phyloP scores from a whole-genome alignment of 2,329 filamentous ascomycete genomes.

The Fusarium nurragi region DNA sequence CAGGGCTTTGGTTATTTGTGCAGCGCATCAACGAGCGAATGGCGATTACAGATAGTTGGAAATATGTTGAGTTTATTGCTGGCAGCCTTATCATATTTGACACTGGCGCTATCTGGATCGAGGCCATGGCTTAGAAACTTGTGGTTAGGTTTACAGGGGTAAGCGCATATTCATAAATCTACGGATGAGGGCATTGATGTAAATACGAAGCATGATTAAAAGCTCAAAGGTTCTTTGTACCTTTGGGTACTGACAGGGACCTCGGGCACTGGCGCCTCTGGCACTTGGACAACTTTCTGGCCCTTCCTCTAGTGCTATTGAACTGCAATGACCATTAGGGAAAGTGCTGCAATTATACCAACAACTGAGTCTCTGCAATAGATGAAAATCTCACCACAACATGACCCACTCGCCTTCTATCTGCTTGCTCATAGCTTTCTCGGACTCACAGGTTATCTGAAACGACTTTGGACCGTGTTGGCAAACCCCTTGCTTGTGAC shows the following conservation, averaged over 20 bases:
- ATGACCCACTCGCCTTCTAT: neutral
- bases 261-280: no score
- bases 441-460: conserved; percentile 14
- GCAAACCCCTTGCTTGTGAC: conserved; percentile 23
- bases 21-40: neutral
- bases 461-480: conserved; percentile 17
- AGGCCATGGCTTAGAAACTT: neutral
- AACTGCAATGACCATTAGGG: neutral
- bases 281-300: no score
- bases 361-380: neutral
- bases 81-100: neutral
- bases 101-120: neutral
- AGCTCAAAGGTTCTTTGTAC: no score
- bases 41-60: neutral
- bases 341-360: no score
- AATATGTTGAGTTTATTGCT: neutral
- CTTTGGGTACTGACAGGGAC: no score
- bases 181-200: neutral
- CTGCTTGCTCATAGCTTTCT: neutral
- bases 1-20: neutral
- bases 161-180: neutral
- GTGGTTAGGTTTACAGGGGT: neutral
- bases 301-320: no score
- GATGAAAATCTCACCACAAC: neutral
- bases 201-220: neutral